Evolutionary conservation across 2,329 filamentous ascomycete genomes (phyloP), one percentile per base, ranked within the genome.

Genomic region (Fusarium musae): DNA sequence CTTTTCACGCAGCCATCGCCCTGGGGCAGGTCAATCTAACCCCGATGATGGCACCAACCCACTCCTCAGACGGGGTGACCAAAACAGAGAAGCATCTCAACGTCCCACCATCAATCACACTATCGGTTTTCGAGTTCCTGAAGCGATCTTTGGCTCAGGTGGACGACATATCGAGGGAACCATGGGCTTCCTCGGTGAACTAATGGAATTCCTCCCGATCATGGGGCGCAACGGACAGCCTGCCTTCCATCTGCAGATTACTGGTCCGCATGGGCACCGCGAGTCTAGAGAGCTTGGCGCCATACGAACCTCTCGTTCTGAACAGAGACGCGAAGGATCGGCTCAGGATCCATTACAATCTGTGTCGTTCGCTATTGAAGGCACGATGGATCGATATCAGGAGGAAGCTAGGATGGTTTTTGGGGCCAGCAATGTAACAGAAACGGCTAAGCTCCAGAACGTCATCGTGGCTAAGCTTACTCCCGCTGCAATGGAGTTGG

Each of bases 381-480:
- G 89, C 13, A 98, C 96, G 2, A 85, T 88, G 62, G 87, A 88
- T 59, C 92, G 96, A 69, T 99, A 97, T 92, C 90, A 93, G 79
- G 94, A 98, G 79, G 97, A 98, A 81, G 92, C 95, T 13, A 91
- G 92, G 72, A 91, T 99, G 81, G 87, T 98, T 2, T 98, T 96
- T 81, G 93, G 93, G 32, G 83, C 86, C 28, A 86, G 84, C 54
- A 88, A 92, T 54, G 63, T 70, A 59, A 80, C 89, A 7, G 95
- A 97, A 54, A 93, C 93, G 79, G 88, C 91, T 5, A 86, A 89
- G 68, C 86, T 97, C 21, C 83, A 92, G 72, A 92, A 89, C 74
- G 88, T 90, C 5, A 88, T 99, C 32, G 85, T 94, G 44, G 91
- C 90, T 49, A 83, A 91, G 44, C 88, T 99, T 69, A 91, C 96